Evolutionary conservation across 805 yeast species (phyloP).

Genomic region (Sugiyamaella americana): DNA sequence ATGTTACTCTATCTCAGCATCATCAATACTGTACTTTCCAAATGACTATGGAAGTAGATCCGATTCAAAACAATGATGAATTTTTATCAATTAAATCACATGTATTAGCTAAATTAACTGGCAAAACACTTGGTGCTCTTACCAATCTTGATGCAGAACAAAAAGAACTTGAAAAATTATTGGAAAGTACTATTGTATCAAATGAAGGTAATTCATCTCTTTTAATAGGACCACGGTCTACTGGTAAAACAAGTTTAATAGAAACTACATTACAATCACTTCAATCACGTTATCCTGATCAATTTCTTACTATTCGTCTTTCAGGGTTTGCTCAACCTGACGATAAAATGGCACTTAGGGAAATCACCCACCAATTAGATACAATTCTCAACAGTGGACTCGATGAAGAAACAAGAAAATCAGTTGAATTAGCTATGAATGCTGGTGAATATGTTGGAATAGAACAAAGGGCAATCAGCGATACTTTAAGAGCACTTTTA

Average conservation of each 20-base stretch:
- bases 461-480: conserved; percentile 28
- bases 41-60: no score
- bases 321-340: conserved; percentile 69
- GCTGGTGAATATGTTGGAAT: conserved; percentile 21
- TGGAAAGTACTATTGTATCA: conserved; percentile 58
- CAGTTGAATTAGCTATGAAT: conserved; percentile 18
- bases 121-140: conserved; percentile 23
- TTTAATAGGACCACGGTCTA: conserved; percentile 70
- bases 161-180: conserved; percentile 47
- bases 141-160: conserved; percentile 36
- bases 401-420: neutral
- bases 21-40: no score
- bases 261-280: conserved; percentile 50
- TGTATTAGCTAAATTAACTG: conserved; percentile 29
- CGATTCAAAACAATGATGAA: no score
- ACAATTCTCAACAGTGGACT: neutral
- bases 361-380: conserved; percentile 81
- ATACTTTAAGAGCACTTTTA: conserved; percentile 26
- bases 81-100: no score
- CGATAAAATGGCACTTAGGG: conserved; percentile 74
- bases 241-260: conserved; percentile 67
- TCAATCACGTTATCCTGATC: conserved; percentile 32
- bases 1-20: no score
- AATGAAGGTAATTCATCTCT: conserved; percentile 78
- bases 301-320: conserved; percentile 56